Base-by-base conservation (phyloP, 1,284 basidiomycete genomes). In the Ceratobasidium sp. region DNA sequence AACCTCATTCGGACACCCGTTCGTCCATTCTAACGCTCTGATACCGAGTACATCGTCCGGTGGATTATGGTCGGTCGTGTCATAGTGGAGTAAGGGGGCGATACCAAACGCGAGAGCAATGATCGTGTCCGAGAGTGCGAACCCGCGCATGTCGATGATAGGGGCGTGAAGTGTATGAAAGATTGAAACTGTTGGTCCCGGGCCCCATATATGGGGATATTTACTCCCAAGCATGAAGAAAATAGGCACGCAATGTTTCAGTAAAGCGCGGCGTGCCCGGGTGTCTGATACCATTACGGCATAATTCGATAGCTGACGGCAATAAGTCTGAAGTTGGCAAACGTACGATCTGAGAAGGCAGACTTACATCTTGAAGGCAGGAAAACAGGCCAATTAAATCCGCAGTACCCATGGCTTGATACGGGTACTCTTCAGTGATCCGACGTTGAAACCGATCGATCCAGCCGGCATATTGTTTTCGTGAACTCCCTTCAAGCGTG, bases 111-210 rank as follows among this genome's bases (percentile, higher is more conserved):
- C 62, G 1, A 48, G 22, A 6, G 62, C 41, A 3, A 22, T 7
- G 29, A 64, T 64, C 19, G 62, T 49, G 29, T 64, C 62, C 24
- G 14, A 39, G 3, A 64, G 29, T 2, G 31, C 43, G n/a, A 64
- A 64, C 13, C 16, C 27, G 22, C 37, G n/a, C 19, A 64, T 64
- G 41, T 46, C 41, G 34, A 48, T 22, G 24, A 14, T 49, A 6
- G 41, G 13, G 29, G 41, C n/a, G 22, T 48, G 19, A 16, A 64
- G 62, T 16, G 46, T 27, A 14, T 64, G 62, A n/a, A 7, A 5
- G 43, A 49, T 64, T 7, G 41, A 64, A 6, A 64, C 48, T 14
- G 62, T n/a, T 5, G 62, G 48, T 39, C 16, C 31, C 5, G 39
- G 11, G 9, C 41, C 11, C 62, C 62, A 64, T 24, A 64, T 14